Percentiles rank a stretch among this genome's conserved stretches.
Evolutionary conservation across 2,329 filamentous ascomycete species (phyloP).

Genomic region (Claviceps sp.): DNA sequence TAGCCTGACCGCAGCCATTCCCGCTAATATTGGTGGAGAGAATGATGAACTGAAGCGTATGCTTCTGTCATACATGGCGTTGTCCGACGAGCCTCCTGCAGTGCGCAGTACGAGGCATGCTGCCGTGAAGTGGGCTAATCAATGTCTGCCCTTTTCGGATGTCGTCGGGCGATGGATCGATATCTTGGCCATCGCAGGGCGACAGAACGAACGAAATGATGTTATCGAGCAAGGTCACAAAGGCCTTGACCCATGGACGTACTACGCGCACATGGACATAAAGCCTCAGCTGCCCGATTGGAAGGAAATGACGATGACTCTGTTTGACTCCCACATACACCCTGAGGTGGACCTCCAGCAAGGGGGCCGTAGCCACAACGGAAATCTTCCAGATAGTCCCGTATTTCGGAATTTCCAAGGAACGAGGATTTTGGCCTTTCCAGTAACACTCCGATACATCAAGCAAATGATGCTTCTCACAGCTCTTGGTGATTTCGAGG

Average conservation of each 20-base stretch:
- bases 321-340: slow-evolving; percentile 30
- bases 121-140: slow-evolving; percentile 78
- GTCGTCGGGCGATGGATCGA: slow-evolving; percentile 77
- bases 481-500: slow-evolving; percentile 34
- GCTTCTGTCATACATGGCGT: slow-evolving; percentile 54
- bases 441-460: slow-evolving; percentile 57
- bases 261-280: slow-evolving; percentile 30
- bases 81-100: slow-evolving; percentile 33
- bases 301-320: slow-evolving; percentile 33
- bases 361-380: neutral
- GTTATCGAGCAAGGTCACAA: slow-evolving; percentile 81
- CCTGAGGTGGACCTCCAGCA: slow-evolving; percentile 4
- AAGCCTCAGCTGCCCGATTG: slow-evolving; percentile 33
- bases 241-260: slow-evolving; percentile 59
- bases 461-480: slow-evolving; percentile 38
- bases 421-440: slow-evolving; percentile 41
- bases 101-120: slow-evolving; percentile 69
- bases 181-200: slow-evolving; percentile 62
- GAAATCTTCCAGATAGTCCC: slow-evolving; percentile 4
- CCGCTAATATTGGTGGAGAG: slow-evolving; percentile 17
- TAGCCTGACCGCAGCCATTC: slow-evolving; percentile 44
- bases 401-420: slow-evolving; percentile 35
- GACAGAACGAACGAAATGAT: slow-evolving; percentile 58
- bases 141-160: slow-evolving; percentile 69
- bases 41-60: slow-evolving; percentile 31